Evolutionary conservation across 108 stramenopile genomes (phyloP).

Genomic region (Conticribra guillardii): DNA sequence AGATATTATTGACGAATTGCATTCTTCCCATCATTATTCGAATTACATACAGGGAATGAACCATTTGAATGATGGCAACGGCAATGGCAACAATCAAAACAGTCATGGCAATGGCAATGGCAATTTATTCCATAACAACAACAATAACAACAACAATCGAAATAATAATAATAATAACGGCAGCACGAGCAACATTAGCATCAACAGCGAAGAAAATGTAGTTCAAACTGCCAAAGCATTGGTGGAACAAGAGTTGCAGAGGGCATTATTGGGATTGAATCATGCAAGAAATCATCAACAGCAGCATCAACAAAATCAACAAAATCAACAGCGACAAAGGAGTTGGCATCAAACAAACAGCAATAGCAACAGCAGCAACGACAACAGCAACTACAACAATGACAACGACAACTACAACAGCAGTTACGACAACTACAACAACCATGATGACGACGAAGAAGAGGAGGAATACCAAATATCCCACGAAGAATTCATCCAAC

Average conservation of each 20-base stretch:
- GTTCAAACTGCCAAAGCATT: conserved; percentile 27
- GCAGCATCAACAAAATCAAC: neutral
- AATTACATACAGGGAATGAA: too few relatives aligned
- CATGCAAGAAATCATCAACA: conserved; percentile 5
- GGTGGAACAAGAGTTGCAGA: conserved; percentile 34
- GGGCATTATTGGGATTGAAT: conserved; percentile 22
- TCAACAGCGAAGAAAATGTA: conserved; percentile 8
- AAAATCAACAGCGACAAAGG: neutral
- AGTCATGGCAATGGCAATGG: too few relatives aligned
- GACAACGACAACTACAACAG: too few relatives aligned
- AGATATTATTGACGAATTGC: too few relatives aligned
- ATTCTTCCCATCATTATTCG: too few relatives aligned
- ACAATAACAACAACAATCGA: neutral
- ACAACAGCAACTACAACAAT: too few relatives aligned
- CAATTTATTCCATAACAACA: neutral
- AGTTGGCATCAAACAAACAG: too few relatives aligned
- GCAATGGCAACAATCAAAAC: too few relatives aligned
- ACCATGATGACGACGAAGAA: neutral
- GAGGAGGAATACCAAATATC: conserved; percentile 24
- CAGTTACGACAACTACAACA: neutral
- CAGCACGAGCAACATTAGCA: too few relatives aligned
- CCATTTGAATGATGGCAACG: too few relatives aligned
- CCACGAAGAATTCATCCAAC: conserved; percentile 19
- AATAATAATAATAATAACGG: neutral
- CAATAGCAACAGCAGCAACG: too few relatives aligned